Percentiles rank a stretch among this genome's conserved stretches.
These are phyloP conservation scores for Trichoderma breve DNA, from an alignment of 2,329 filamentous ascomycete species.

Conservation along the genomic window DNA sequence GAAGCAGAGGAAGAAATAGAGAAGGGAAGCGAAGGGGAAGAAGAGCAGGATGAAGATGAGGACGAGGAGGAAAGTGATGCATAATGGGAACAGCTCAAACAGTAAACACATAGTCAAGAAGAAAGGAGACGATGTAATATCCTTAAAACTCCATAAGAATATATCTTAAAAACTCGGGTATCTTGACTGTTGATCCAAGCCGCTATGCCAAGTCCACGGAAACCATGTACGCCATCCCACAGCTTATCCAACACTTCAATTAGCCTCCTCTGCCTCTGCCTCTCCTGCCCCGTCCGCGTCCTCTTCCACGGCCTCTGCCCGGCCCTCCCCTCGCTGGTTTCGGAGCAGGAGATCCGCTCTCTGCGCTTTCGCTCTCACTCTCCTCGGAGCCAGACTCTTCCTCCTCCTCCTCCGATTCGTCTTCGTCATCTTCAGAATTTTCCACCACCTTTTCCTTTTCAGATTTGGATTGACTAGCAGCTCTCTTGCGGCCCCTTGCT, in stretches of 20 bases:
- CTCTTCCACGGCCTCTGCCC: slow-evolving; percentile 33
- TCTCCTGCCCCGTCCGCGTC: slow-evolving; percentile 36
- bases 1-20: not conserved
- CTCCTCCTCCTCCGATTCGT: slow-evolving; percentile 30
- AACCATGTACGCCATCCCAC: not conserved
- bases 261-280: slow-evolving; percentile 30
- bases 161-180: not conserved
- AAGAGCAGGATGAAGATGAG: not conserved
- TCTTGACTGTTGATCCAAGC: slow-evolving; percentile 6
- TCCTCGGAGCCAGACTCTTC: slow-evolving; percentile 35
- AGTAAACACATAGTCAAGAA: not conserved
- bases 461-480: slow-evolving; percentile 40
- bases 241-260: slow-evolving; percentile 6
- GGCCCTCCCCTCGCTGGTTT: slow-evolving; percentile 36
- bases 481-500: slow-evolving; percentile 45
- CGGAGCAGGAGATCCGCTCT: slow-evolving; percentile 39
- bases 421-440: slow-evolving; percentile 36
- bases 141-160: not conserved
- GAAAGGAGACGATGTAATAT: not conserved
- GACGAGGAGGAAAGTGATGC: not conserved
- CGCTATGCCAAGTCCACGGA: not conserved
- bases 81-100: not conserved
- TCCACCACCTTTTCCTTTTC: slow-evolving; percentile 33
- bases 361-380: slow-evolving; percentile 35
- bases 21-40: not conserved